Percentiles rank a stretch among this genome's conserved stretches.
Conservation (phyloP, 2,329 filamentous ascomycete species). For the Thielaviopsis ethacetica region DNA sequence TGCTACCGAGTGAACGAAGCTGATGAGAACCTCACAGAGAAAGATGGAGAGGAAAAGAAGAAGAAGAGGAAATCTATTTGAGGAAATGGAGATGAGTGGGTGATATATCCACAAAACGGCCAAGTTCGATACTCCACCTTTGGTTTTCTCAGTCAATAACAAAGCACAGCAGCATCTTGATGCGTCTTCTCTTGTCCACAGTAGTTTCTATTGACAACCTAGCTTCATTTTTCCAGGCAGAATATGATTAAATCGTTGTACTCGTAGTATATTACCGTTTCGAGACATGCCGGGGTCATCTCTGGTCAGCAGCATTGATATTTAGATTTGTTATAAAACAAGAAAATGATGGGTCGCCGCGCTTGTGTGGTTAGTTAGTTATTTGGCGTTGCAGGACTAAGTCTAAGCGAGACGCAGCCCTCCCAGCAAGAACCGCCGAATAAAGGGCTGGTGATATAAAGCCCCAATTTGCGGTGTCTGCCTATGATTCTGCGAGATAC, state of each 20-base stretch:
- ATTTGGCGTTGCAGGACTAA: background rate
- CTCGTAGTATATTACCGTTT: background rate
- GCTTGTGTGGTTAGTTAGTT: background rate
- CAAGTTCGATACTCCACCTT: background rate
- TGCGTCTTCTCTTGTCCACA: background rate
- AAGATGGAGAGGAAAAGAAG: constrained; percentile 3
- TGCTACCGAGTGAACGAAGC: background rate
- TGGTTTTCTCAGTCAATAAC: background rate
- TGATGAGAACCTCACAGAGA: background rate
- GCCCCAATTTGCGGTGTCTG: background rate
- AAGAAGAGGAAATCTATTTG: background rate
- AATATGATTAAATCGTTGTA: background rate
- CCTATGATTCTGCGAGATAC: background rate
- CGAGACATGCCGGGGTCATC: background rate
- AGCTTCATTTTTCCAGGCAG: background rate
- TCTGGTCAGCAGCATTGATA: background rate
- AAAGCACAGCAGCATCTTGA: background rate
- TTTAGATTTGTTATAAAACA: background rate
- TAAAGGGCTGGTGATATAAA: background rate
- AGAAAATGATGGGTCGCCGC: background rate
- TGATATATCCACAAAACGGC: background rate
- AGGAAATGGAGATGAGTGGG: background rate
- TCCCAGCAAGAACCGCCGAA: background rate
- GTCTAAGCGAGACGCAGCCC: background rate
- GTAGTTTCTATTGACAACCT: background rate